These are phyloP conservation scores for Sporothrix brunneoviolacea DNA, from an alignment of 2,329 filamentous ascomycete species.

Conservation along the genomic window DNA sequence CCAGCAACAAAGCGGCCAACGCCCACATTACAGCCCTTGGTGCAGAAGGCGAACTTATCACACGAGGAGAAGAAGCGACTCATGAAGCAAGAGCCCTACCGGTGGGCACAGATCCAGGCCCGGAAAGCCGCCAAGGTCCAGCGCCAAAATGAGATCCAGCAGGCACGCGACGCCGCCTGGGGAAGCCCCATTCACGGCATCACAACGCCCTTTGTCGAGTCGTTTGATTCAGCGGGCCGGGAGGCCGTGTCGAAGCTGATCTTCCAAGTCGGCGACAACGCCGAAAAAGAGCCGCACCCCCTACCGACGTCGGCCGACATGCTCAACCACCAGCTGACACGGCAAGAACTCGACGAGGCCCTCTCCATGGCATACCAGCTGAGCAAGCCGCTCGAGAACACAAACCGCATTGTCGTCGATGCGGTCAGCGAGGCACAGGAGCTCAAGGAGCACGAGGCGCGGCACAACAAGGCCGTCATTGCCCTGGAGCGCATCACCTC, in stretches of 20 bases:
- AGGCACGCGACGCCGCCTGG: conserved; percentile 55
- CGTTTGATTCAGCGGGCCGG: conserved; percentile 62
- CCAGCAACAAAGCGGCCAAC: conserved; percentile 39
- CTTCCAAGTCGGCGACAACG: not conserved
- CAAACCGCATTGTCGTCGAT: conserved; percentile 32
- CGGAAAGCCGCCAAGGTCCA: conserved; percentile 77
- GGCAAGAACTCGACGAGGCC: conserved; percentile 59
- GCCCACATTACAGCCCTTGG: conserved; percentile 49
- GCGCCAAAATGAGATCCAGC: conserved; percentile 62
- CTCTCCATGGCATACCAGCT: conserved; percentile 62
- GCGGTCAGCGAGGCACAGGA: conserved; percentile 32
- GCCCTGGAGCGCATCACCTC: conserved; percentile 75
- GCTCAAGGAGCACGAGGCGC: conserved; percentile 39
- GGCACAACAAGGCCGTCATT: conserved; percentile 62
- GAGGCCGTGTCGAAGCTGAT: conserved; percentile 28
- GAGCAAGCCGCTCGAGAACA: conserved; percentile 46
- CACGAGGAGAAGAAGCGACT: conserved; percentile 57
- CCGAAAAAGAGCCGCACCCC: conserved; percentile 26
- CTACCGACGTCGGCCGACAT: conserved; percentile 45
- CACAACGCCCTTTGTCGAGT: conserved; percentile 74
- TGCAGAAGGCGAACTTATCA: conserved; percentile 59
- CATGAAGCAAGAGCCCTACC: conserved; percentile 72
- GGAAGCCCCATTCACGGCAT: conserved; percentile 77
- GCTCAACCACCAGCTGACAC: conserved; percentile 71
- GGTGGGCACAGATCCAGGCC: conserved; percentile 71